Evolutionary conservation across 306 rosid genomes (phyloP).

Genomic region (Carpinus viminea): DNA sequence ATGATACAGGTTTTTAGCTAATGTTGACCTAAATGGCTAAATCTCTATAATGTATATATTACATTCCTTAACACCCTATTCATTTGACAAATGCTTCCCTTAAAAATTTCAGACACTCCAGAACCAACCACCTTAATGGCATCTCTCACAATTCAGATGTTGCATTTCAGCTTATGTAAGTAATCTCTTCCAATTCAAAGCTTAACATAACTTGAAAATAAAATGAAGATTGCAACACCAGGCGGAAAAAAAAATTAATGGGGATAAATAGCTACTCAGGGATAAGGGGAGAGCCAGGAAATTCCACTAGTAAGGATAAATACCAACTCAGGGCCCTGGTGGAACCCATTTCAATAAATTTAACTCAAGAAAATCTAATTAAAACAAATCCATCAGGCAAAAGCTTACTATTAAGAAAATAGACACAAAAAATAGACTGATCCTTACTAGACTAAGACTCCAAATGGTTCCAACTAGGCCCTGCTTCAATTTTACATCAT

Average conservation of each 20-base stretch:
- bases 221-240: not conserved
- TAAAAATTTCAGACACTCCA: too few species aligned
- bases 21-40: too few species aligned
- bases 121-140: not conserved
- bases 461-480: not conserved
- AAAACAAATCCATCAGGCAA: not conserved
- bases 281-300: not conserved
- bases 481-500: not conserved
- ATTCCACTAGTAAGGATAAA: not conserved
- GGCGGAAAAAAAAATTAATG: not conserved
- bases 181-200: not conserved
- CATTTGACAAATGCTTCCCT: not conserved
- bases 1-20: too few species aligned
- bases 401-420: not conserved
- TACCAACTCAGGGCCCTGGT: not conserved
- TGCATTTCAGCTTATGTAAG: not conserved
- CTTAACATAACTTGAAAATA: not conserved
- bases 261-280: not conserved
- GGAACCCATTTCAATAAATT: not conserved
- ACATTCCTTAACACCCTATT: not conserved
- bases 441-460: not conserved
- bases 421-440: not conserved
- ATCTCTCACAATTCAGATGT: not conserved
- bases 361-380: not conserved
- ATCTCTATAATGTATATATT: not conserved